Base-by-base conservation (phyloP, 495 filamentous ascomycete genomes). In the Podospora bellae-mahoneyi region DNA sequence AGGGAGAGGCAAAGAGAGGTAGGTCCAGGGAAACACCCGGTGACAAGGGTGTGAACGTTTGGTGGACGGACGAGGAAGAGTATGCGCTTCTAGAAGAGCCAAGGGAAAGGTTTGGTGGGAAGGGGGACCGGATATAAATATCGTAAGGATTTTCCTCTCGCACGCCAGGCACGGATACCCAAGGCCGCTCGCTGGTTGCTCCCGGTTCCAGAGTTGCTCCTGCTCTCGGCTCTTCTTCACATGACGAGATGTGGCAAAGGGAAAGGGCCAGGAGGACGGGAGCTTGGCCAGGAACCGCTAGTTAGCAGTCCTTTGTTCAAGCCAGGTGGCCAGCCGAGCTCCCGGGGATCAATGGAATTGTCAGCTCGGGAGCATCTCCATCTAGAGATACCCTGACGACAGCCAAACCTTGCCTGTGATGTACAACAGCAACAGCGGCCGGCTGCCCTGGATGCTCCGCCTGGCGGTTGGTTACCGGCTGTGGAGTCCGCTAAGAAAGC, bases 401-500 rank as follows among this genome's bases (percentile, higher is more conserved):
- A 67, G 23, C 60, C 58, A 28, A 70, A 57, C 68, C 68, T 58
- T 67, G 69, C 44, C 48, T 64, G 60, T 13, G 6, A 48, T 48
- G 39, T 16, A 48, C 39, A 39, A 10, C 34, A 39, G 23, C 23
- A 23, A 23, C 34, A 48, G 39, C 39, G 1, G 39, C 39, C 39
- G 53, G 68, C 67, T 62, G 57, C 65, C 62, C 48, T 62, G 60
- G 44, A 13, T 64, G 69, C 20, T 34, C 44, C 32, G 57, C 69
- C 69, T 62, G 53, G 64, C 59, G 69, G 66, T 70, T 70, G 65
- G 65, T 63, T 67, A 60, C 44, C 68, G 16, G 20, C 34, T 64
- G 68, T 70, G 68, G 68, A 70, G 65, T 65, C 65, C 68, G 64
- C 64, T 66, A 70, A 62, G 66, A 67, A 67, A 27, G n/a, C 61